Percentiles rank a stretch among this genome's conserved stretches.
These are phyloP conservation scores for Sechiopsis laciniata DNA, from an alignment of 306 rosid genomes.

Conservation along the genomic window DNA sequence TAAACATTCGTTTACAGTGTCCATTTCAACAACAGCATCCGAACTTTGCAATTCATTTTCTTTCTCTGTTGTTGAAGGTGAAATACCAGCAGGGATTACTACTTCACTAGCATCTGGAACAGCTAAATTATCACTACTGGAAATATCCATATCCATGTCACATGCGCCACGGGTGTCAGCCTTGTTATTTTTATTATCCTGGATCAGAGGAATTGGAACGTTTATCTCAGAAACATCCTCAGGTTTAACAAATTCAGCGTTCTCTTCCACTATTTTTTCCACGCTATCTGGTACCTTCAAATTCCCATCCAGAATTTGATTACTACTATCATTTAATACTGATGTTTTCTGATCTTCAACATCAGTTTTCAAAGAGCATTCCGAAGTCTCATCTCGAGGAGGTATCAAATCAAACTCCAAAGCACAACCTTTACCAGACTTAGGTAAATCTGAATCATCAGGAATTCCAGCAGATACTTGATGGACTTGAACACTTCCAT, in stretches of 20 bases:
- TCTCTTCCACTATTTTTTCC: conserved; percentile 10
- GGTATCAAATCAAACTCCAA: background rate
- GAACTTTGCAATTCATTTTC: conserved; percentile 25
- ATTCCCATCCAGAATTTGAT: conserved; percentile 13
- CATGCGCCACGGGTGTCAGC: conserved; percentile 22
- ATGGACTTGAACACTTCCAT: conserved; percentile 2
- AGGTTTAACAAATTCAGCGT: conserved; percentile 3
- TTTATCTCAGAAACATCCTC: conserved; percentile 22
- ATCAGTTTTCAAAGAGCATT: conserved; percentile 23
- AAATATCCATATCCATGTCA: conserved; percentile 28
- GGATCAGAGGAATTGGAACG: conserved; percentile 15
- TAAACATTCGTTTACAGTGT: too few species aligned
- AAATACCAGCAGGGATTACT: conserved; percentile 8
- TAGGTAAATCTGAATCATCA: conserved; percentile 9
- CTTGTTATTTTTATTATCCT: conserved; percentile 16
- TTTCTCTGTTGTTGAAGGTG: conserved; percentile 14
- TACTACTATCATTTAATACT: conserved; percentile 5
- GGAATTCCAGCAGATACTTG: background rate
- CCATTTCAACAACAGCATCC: conserved; percentile 18
- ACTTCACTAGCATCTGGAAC: conserved; percentile 25
- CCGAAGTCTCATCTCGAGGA: conserved; percentile 23
- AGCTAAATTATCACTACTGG: conserved; percentile 25
- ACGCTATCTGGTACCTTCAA: background rate
- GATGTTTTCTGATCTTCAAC: conserved; percentile 21
- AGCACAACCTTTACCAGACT: conserved; percentile 16